A percentile compares a stretch with the other conserved stretches of the same genome.
Conservation (phyloP, 176 grass and related monocot genomes). For the Rhynchospora breviuscula region DNA sequence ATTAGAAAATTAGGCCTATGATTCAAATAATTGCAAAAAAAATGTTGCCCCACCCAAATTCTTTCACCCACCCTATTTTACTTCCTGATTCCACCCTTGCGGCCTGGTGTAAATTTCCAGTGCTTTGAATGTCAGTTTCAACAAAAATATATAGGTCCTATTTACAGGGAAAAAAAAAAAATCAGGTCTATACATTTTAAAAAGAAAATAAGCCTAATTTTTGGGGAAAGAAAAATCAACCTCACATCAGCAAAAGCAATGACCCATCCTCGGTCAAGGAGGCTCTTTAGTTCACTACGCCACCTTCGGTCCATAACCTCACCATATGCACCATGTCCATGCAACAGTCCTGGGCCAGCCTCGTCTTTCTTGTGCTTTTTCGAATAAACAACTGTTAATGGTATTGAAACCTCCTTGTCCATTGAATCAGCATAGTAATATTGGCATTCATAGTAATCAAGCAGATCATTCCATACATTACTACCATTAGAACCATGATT, state of each 20-base stretch:
- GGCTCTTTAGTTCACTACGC: conserved; percentile 86
- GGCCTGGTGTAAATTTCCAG: neutral
- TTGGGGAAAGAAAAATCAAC: conserved; percentile 23
- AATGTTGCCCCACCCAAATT: too few species aligned
- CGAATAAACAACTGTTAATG: conserved; percentile 74
- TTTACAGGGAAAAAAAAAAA: neutral
- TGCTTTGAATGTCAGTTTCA: neutral
- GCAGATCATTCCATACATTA: conserved; percentile 72
- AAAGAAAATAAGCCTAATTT: neutral
- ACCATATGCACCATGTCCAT: conserved; percentile 95
- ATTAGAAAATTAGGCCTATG: too few species aligned
- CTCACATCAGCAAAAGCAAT: conserved; percentile 97
- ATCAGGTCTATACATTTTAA: neutral
- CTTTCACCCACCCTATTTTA: too few species aligned
- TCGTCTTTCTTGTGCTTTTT: conserved; percentile 67
- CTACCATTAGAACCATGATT: conserved; percentile 28
- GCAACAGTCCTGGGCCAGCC: conserved; percentile 74
- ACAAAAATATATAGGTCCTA: neutral
- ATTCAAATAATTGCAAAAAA: too few species aligned
- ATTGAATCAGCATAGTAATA: conserved; percentile 75
- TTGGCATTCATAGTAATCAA: conserved; percentile 86
- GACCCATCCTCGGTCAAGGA: conserved; percentile 84
- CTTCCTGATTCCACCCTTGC: too few species aligned
- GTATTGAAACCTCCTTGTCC: conserved; percentile 53
- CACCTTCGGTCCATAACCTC: conserved; percentile 83